Base-by-base conservation (phyloP, 345 rosid species). In the Dipteronia dyeriana region DNA sequence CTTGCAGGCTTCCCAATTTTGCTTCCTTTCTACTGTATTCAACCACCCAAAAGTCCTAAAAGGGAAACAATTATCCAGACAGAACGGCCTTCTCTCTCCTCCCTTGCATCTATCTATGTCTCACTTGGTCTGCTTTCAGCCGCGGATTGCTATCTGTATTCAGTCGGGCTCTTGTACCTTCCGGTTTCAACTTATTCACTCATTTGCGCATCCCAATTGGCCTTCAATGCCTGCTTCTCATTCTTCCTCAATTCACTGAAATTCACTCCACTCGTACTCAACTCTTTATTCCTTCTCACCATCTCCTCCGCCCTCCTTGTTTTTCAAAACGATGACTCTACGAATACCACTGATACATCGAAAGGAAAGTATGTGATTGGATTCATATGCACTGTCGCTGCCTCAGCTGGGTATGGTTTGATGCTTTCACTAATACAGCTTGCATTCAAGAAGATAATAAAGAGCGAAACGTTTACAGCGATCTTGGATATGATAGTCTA, bases 221-320 rank as follows among this genome's bases (percentile, higher is more conserved):
- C 66, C 63, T 86, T 87, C 84, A 91, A 86, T 57, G 85, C 88
- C 60, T 70, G 86, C 49, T 87, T 91, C 83, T 88, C 93, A 1
- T 85, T 31, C 63, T 86, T 87, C 76, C 73, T 87, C 38, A 84
- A 86, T 65, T 65, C 75, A 0, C 86, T 85, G 53, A 84, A 80
- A 49, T 81, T 83, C 85, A 82, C 85, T 61, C 84, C 88, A 25
- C 71, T 26, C 56, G 80, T 78, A 7, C 22, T 86, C 25, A 86
- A 83, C 38, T 80, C 88, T 26, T 41, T 83, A 2, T 65, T 85
- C 67, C 83, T 87, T 59, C 83, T 85, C 78, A 83, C 80, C 16
- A 65, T 80, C 70, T 87, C 88, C n/a, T 89, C 89, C 17, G 67
- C 70, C 23, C 82, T 89, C 12, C 83, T 87, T 5, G 87, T 80